A percentile compares a stretch with the other conserved stretches of the same genome.
phyloP scores from a whole-genome alignment of 1,139 yeast genomes.

The Hansenula sp. region DNA sequence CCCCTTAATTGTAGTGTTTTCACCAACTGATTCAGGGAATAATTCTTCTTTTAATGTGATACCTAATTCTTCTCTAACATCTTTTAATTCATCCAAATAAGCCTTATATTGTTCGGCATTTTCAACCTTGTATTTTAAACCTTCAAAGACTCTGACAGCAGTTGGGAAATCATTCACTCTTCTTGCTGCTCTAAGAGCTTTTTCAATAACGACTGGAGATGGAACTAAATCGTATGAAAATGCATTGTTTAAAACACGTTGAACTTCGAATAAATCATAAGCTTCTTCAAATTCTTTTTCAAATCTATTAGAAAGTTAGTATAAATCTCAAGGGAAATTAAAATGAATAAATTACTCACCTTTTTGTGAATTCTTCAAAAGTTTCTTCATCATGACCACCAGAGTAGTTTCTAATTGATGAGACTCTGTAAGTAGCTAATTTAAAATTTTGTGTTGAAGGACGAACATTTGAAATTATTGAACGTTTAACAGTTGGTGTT shows the following conservation, averaged over 20 bases:
- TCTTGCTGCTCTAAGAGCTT: constrained; percentile 97
- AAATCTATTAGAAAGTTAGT: constrained; percentile 41
- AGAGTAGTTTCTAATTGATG: constrained; percentile 61
- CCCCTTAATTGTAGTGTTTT: constrained; percentile 17
- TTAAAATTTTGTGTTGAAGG: constrained; percentile 11
- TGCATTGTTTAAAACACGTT: constrained; percentile 90
- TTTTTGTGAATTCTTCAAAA: constrained; percentile 86
- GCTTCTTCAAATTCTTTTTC: constrained; percentile 98
- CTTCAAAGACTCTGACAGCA: constrained; percentile 96
- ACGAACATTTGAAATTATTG: constrained; percentile 25
- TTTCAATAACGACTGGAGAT: constrained; percentile 92
- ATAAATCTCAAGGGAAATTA: too few relatives aligned
- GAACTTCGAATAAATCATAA: constrained; percentile 96
- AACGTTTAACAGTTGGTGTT: constrained; percentile 26
- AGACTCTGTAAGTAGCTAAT: constrained; percentile 15
- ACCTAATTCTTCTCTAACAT: constrained; percentile 87
- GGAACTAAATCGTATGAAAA: constrained; percentile 98
- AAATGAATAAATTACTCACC: too few relatives aligned
- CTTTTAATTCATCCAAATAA: constrained; percentile 91
- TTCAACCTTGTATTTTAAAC: constrained; percentile 91
- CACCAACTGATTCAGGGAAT: constrained; percentile 39
- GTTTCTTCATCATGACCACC: constrained; percentile 70
- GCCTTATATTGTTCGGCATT: constrained; percentile 91
- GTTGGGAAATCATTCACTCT: constrained; percentile 99
- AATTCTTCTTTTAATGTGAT: constrained; percentile 92